phyloP scores from a whole-genome alignment of 2,329 filamentous ascomycete species.

The Colletotrichum somersetense region DNA sequence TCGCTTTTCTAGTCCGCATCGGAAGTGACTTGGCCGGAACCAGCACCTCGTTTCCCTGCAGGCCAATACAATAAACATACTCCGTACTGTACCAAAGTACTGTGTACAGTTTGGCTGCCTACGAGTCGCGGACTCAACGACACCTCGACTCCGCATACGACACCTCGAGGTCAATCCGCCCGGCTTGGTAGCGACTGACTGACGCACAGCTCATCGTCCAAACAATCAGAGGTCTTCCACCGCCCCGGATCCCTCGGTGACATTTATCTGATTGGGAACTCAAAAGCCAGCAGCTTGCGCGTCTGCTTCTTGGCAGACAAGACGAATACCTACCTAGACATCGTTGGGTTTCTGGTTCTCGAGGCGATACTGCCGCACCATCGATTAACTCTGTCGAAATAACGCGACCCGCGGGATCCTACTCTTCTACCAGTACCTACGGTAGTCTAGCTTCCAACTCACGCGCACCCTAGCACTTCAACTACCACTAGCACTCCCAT shows the following conservation, averaged over 20 bases:
- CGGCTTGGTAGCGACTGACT: not conserved
- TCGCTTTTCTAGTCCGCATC: conserved; percentile 1
- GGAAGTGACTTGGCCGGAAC: not conserved
- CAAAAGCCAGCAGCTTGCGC: conserved; percentile 15
- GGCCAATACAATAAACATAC: no score
- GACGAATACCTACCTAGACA: not conserved
- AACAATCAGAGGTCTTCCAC: not conserved
- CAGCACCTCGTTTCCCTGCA: not conserved
- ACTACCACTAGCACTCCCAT: not conserved
- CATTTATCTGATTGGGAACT: not conserved
- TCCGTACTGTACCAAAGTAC: not conserved
- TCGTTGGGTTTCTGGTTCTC: not conserved
- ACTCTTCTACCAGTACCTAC: not conserved
- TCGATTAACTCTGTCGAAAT: not conserved
- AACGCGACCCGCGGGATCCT: not conserved
- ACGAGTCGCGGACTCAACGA: not conserved
- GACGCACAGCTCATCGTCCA: not conserved
- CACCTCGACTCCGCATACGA: not conserved
- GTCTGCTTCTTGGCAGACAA: not conserved
- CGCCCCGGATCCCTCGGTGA: not conserved
- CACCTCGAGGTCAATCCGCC: not conserved
- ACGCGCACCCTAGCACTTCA: not conserved
- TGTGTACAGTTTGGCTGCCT: not conserved
- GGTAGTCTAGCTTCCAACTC: not conserved
- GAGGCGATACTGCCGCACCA: not conserved